Base-by-base conservation (phyloP, 108 stramenopile genomes). In the Skeletonema tropicum region DNA sequence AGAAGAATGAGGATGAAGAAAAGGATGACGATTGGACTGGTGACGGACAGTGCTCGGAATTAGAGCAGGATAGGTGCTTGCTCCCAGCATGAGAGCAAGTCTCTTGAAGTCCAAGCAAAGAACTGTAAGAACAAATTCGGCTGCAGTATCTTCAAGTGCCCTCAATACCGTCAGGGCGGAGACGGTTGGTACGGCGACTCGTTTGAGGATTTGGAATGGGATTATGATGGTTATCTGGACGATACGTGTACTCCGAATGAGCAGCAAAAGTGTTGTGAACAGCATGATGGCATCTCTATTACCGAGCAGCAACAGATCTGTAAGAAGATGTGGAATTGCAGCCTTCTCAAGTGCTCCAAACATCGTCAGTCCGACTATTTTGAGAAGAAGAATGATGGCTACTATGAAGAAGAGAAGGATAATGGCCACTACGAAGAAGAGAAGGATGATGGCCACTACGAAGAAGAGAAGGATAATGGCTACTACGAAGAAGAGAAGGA, bases 241-340 rank as follows among this genome's bases (percentile, higher is more conserved):
- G 42, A 45, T 45, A 45, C 42, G 14, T 45, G 42, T 15, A 45
- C 42, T 45, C 2, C 42, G 15, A 5, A 45, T 45, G 42, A 45
- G 11, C 42, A 45, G 42, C 15, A 15, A 2, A 45, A 45, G 42
- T 45, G 42, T 45, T 45, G 42, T n/a, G 42, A 45, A n/a, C 42
- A 45, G 15, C 42, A 45, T 45, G 42, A 45, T 45, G 42, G 42
- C n/a, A 15, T 45, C 42, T n/a, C 42, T 45, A 45, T 45, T n/a
- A n/a, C 42, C 42, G 0, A 45, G 42, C 42, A 45, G 42, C 42
- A 45, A n/a, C 42, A 45, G 5, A 45, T 45, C 4, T 45, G 42
- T 45, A 45, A 45, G 42, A n/a, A n/a, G 15, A 45, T 45, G 42
- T 45, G 42, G 42, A 45, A 45, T 45, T 45, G 42, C 42, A 45